Base-by-base conservation (phyloP, 108 stramenopile genomes). In the Stephanodiscus triporus region DNA sequence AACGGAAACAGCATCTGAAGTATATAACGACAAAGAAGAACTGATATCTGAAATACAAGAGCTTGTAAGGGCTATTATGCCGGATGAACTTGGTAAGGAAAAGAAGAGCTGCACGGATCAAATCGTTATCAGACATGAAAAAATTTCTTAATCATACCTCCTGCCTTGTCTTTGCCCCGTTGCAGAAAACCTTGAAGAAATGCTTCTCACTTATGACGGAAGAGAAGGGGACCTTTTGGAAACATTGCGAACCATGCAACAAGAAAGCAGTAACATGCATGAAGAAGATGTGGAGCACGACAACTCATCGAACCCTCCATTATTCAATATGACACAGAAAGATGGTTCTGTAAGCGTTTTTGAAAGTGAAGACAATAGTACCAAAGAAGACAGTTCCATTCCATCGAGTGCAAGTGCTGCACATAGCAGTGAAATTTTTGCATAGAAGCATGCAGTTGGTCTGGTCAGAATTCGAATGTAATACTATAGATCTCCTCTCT, bases 191-290 rank as follows among this genome's bases (percentile, higher is more conserved):
- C 67, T 88, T 48, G 87, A 88, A 24, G 87, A 81, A 42, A 88
- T 88, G 85, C 73, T 88, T 72, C 40, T 27, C 7, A 80, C 84
- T 51, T 88, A 86, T 63, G 56, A 32, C 36, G 87, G 83, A 16
- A 76, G 79, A n/a, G 87, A 88, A 75, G 66, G 82, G 24, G 84
- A 88, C 27, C 80, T 88, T 22, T 24, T 86, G 17, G 59, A 71
- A 20, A 86, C 87, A 11, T 79, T 88, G 23, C 74, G 83, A 24
- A 84, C 80, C 4, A 88, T 86, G 87, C 82, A 84, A 66, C 82
- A 84, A 66, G 84, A 85, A 16, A 30, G 53, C 22, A 56, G 14
- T 22, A 51, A 34, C 36, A 24, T 36, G 26, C 20, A n/a, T 1
- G 55, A 26, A 26, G n/a, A 56, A 26, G 26, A 40, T 11, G 40